Percentiles rank a stretch among this genome's conserved stretches.
Conservation (phyloP, 768 basidiomycete species). For the Leccinum fibrillosum region DNA sequence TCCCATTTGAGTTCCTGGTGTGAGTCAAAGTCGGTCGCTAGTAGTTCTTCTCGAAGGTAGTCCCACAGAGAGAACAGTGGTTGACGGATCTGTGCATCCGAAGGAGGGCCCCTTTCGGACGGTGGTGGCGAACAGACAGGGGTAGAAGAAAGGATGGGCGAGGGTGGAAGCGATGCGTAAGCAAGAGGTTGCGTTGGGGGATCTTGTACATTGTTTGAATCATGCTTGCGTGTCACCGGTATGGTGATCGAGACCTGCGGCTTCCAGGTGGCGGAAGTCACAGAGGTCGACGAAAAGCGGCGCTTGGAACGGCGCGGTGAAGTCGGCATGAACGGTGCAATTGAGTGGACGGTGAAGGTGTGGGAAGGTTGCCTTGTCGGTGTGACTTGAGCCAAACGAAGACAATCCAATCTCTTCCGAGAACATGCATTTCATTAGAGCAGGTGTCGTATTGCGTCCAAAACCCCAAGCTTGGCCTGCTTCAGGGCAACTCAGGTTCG, state of each 20-base stretch:
- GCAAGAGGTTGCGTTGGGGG: conserved; percentile 38
- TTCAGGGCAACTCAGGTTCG: conserved; percentile 39
- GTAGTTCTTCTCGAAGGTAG: conserved; percentile 81
- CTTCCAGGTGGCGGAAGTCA: conserved; percentile 23
- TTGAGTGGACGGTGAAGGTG: not conserved
- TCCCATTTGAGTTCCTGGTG: conserved; percentile 96
- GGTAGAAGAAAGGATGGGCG: conserved; percentile 57
- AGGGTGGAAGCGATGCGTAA: conserved; percentile 73
- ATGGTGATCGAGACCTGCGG: conserved; percentile 10
- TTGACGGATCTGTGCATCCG: conserved; percentile 20
- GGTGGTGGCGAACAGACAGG: conserved; percentile 27
- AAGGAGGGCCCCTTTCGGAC: conserved; percentile 10
- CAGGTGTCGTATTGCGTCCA: conserved; percentile 34
- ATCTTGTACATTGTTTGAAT: conserved; percentile 10
- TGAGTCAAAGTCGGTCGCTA: conserved; percentile 92
- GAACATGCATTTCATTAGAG: conserved; percentile 36
- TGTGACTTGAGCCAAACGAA: not conserved
- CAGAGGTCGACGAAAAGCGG: conserved; percentile 30
- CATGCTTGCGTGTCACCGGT: conserved; percentile 13
- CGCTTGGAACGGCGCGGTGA: conserved; percentile 33
- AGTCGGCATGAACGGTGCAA: not conserved
- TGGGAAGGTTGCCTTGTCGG: conserved; percentile 12
- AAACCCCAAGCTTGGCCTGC: conserved; percentile 27
- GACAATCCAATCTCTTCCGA: not conserved
- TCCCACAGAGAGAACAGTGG: conserved; percentile 87